Evolutionary conservation across 306 rosid species (phyloP), one percentile per base, ranked within the genome.

Genomic region (Lotus japonicus): DNA sequence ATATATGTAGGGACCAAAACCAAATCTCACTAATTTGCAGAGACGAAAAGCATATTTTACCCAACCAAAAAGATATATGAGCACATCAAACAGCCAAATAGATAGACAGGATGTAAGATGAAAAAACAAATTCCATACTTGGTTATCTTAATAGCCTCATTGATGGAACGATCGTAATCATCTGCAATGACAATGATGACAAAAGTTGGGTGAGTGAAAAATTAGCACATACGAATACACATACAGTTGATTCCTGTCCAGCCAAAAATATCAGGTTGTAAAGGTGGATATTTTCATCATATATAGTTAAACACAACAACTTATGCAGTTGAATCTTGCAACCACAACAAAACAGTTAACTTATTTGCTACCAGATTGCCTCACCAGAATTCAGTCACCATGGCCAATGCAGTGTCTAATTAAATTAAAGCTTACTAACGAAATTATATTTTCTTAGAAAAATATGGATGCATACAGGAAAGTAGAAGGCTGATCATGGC

Each of bases 121-220:
- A 49, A 41, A 52, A 54, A 41, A 73, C 23, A 46, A 63, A 44
- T 68, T 59, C 35, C 88, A 57, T 92, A 92, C 97, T 87, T 87
- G 74, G 98, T 92, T 73, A 90, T 84, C 86, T 92, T 85, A 83
- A 92, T 92, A 62, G 98, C 98, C 80, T 92, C 98, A 31, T 87
- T 92, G 80, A 92, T 92, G 46, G 98, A 92, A 53, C 92, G 85
- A 72, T 92, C 98, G 66, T 81, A 92, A 81, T 87, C 98, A 83
- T 92, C 98, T 92, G 89, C 82, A 89, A 82, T 66, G 44, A 48
- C 53, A 80, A 49, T 28, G 12, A 39, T 9, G 11, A 43, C 41
- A 76, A 66, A 53, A 48, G 48, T 77, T 57, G 68, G 58, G 68
- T 58, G 44, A 58, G 48, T 14, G 68, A 21, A 79, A 64, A 62